Evolutionary conservation across 352 stramenopile species (phyloP).

Genomic region (Pythium plurisporium): DNA sequence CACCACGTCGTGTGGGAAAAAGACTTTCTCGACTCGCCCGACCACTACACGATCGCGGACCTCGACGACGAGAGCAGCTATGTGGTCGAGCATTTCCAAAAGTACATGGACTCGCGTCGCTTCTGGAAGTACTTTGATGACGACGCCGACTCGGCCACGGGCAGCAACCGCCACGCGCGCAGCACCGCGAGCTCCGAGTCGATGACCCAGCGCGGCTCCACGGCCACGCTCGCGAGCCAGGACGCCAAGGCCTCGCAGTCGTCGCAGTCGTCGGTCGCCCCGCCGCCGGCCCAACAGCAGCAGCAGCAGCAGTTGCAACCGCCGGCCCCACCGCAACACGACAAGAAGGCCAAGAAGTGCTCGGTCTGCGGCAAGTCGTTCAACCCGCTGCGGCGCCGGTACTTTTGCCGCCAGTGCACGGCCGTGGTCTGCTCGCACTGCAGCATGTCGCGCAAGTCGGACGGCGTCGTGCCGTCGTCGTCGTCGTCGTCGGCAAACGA

Average conservation of each 20-base stretch:
- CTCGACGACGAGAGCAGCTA: constrained; percentile 58
- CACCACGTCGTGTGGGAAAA: constrained; percentile 85
- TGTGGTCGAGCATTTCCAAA: constrained; percentile 69
- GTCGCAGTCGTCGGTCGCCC: neutral
- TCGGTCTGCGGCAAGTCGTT: constrained; percentile 78
- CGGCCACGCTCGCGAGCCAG: constrained; percentile 22
- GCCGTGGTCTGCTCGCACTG: constrained; percentile 67
- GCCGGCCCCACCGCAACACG: constrained; percentile 10
- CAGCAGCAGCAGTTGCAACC: constrained; percentile 7
- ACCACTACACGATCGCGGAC: constrained; percentile 67
- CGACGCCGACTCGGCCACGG: constrained; percentile 16
- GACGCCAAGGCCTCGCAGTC: constrained; percentile 15
- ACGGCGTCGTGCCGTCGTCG: neutral
- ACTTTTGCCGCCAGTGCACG: constrained; percentile 65
- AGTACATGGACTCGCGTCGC: constrained; percentile 75
- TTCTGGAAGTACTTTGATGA: constrained; percentile 80
- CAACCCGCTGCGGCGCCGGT: constrained; percentile 67
- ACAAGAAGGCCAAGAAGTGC: constrained; percentile 75
- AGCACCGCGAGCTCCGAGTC: constrained; percentile 30
- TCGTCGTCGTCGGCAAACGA: constrained; percentile 29
- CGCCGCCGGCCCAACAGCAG: constrained; percentile 1
- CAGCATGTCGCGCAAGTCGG: constrained; percentile 53
- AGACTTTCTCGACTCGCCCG: constrained; percentile 72
- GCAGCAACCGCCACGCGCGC: constrained; percentile 23
- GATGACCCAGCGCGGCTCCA: constrained; percentile 18